These are phyloP conservation scores for Mycena polygramma DNA, from an alignment of 768 basidiomycete species.

Conservation along the genomic window DNA sequence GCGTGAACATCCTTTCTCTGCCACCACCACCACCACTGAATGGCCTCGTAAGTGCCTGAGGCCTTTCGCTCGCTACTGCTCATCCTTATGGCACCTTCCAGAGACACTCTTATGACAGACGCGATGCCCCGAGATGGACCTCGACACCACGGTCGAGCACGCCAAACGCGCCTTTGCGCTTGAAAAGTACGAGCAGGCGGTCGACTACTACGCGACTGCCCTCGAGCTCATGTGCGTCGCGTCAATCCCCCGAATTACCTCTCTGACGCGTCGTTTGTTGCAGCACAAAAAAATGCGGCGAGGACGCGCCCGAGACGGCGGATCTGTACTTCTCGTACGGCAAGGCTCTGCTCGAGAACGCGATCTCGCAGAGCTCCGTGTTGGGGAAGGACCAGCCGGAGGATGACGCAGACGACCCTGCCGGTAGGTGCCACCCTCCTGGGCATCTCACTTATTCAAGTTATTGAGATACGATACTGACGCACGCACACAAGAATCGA, in stretches of 20 bases:
- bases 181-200: slow-evolving; percentile 87
- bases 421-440: slow-evolving; percentile 18
- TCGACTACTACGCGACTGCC: slow-evolving; percentile 86
- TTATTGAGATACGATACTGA: too few species aligned
- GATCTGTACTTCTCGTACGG: slow-evolving; percentile 94
- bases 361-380: slow-evolving; percentile 88
- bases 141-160: slow-evolving; percentile 77
- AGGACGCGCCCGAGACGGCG: slow-evolving; percentile 86
- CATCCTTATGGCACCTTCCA: not conserved
- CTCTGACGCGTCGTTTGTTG: slow-evolving; percentile 35
- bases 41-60: slow-evolving; percentile 6
- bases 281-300: slow-evolving; percentile 82
- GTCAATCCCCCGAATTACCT: not conserved
- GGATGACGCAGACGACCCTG: slow-evolving; percentile 54
- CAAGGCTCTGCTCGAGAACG: slow-evolving; percentile 93
- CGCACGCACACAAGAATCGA: slow-evolving; percentile 9
- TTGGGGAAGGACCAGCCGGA: slow-evolving; percentile 88
- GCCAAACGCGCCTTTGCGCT: slow-evolving; percentile 92
- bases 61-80: not conserved
- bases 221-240: slow-evolving; percentile 83
- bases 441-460: not conserved
- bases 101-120: slow-evolving; percentile 43
- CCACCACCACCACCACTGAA: slow-evolving; percentile 26
- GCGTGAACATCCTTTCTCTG: slow-evolving; percentile 23
- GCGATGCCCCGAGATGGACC: slow-evolving; percentile 45